Conservation (phyloP, 1,139 yeast species). For the Debaryomycetaceae sp. region DNA sequence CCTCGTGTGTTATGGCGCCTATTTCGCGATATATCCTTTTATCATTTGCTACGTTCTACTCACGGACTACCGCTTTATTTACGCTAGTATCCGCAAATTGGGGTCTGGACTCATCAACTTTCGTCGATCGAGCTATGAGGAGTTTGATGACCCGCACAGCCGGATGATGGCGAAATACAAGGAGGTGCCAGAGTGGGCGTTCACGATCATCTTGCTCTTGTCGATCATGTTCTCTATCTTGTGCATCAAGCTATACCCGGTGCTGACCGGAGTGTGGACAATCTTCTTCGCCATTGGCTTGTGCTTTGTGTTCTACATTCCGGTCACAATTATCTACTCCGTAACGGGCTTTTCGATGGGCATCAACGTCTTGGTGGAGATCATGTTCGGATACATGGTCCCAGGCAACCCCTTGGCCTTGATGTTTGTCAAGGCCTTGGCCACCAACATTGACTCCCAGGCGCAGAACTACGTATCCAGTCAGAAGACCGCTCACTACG, state of each 20-base stretch:
- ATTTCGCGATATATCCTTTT: conserved; percentile 49
- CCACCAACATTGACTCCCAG: conserved; percentile 52
- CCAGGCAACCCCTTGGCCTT: conserved; percentile 56
- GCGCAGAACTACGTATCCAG: conserved; percentile 46
- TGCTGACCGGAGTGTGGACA: conserved; percentile 47
- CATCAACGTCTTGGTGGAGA: conserved; percentile 48
- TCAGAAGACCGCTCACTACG: conserved; percentile 52
- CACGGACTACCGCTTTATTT: conserved; percentile 37
- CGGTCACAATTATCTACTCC: conserved; percentile 35
- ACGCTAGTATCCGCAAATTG: conserved; percentile 26
- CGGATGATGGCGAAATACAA: conserved; percentile 43
- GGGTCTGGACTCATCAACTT: conserved; percentile 21
- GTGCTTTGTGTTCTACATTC: conserved; percentile 45
- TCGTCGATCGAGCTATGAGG: conserved; percentile 10
- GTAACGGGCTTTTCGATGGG: conserved; percentile 44
- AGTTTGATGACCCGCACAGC: conserved; percentile 38
- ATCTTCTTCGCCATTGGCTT: conserved; percentile 47
- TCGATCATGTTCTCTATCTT: conserved; percentile 41
- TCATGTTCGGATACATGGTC: conserved; percentile 50
- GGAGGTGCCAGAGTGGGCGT: conserved; percentile 60
- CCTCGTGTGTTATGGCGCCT: conserved; percentile 43
- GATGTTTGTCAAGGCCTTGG: conserved; percentile 48
- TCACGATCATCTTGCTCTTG: conserved; percentile 32
- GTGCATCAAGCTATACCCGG: conserved; percentile 35
- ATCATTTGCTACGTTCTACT: conserved; percentile 35